Base-by-base conservation (phyloP, 2,329 filamentous ascomycete species). In the Trichoderma koningiopsis region DNA sequence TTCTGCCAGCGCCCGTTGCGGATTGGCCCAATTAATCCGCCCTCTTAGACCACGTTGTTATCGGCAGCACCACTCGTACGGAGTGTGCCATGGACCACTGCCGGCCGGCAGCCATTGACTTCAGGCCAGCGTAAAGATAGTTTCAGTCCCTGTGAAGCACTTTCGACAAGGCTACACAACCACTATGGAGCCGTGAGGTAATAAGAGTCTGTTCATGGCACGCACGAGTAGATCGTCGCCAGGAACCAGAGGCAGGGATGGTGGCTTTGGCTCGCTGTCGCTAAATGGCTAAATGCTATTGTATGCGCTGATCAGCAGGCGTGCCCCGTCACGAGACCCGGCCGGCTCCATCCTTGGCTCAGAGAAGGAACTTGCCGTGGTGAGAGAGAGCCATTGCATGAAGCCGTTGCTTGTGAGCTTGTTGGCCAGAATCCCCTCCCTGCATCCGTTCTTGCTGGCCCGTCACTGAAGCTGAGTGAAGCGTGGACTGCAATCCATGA, bases 241-340 rank as follows among this genome's bases (percentile, higher is more conserved):
- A 64, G 61, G 61, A 52, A 64, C 61, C 6, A 64, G 61, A 40
- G 31, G 63, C 63, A 66, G 37, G 63, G 63, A 66, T 66, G 53
- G 58, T 37, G 55, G 49, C 19, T 64, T 56, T 64, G 61, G 33
- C 49, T 55, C n/a, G 27, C 58, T 66, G 40, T 59, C 63, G 63
- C 63, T 66, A 66, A 40, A 57, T 19, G 63, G 63, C 63, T 66
- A 66, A 40, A 57, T 19, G 63, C 27, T 58, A 40, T 33, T 58
- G 27, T 58, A 66, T 66, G 61, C 63, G 63, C 40, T 66, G 63
- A 66, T 66, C 63, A 66, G 63, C 63, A 66, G 63, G 63, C 37
- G 55, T 49, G 53, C 63, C 52, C 55, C 55, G 63, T 66, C 63
- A 66, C 63, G 63, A 66, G 63, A 66, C 63, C 55, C 63, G 27